phyloP scores from a whole-genome alignment of 495 filamentous ascomycete genomes.

The Tuber brumale region DNA sequence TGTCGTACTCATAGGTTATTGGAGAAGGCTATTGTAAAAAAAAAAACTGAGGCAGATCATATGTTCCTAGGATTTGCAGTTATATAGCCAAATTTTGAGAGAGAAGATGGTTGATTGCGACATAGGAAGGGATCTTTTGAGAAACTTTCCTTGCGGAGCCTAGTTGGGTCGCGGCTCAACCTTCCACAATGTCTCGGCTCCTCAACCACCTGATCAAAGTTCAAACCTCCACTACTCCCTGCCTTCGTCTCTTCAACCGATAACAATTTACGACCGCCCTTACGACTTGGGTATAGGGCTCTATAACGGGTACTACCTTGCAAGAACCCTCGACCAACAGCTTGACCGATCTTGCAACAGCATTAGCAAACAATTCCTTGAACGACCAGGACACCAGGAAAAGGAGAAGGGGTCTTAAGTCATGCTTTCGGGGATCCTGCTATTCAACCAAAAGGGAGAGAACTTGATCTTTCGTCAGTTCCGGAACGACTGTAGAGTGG shows the following conservation, averaged over 20 bases:
- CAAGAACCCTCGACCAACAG: not conserved
- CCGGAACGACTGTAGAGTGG: conserved; percentile 70
- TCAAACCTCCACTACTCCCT: not conserved
- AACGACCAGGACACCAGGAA: not conserved
- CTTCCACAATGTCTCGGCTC: conserved; percentile 1
- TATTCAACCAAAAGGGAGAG: conserved; percentile 99
- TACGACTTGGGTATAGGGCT: not conserved
- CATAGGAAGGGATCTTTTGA: not conserved
- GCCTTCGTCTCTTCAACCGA: not conserved
- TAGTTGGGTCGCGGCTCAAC: not conserved
- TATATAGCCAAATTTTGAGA: not conserved
- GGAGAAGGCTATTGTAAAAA: not conserved
- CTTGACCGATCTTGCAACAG: not conserved
- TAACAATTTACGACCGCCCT: not conserved
- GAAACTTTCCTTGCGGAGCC: not conserved
- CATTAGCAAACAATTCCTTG: not conserved
- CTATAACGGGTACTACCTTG: not conserved
- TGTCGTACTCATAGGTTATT: not conserved
- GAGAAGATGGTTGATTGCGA: not conserved
- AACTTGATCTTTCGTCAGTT: conserved; percentile 99
- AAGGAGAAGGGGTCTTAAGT: conserved; percentile 3
- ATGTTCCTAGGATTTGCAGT: not conserved
- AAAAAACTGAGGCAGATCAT: not conserved
- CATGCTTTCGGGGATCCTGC: conserved; percentile 92
- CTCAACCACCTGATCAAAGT: conserved; percentile 2